Conservation (phyloP, 2,329 filamentous ascomycete genomes). For the Aureobasidium lini region DNA sequence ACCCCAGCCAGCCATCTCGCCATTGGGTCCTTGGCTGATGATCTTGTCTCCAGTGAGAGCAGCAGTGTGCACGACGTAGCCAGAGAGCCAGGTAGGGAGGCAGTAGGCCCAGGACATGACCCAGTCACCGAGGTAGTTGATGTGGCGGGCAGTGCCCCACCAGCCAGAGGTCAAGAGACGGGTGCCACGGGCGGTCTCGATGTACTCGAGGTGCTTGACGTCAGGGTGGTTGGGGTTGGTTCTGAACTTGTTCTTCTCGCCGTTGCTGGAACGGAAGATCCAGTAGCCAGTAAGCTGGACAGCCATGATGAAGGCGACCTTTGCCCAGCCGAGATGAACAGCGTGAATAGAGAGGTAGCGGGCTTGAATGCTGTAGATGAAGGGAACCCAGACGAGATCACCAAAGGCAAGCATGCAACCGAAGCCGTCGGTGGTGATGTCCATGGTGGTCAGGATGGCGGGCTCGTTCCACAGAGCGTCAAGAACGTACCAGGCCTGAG, state of each 20-base stretch:
- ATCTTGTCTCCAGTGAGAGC: conserved; percentile 54
- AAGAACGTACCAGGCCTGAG: conserved; percentile 76
- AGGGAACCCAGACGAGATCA: conserved; percentile 88
- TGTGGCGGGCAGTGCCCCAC: conserved; percentile 88
- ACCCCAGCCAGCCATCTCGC: conserved; percentile 68
- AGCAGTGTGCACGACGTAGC: conserved; percentile 62
- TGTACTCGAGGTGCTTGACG: conserved; percentile 71
- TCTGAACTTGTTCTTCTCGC: conserved; percentile 90
- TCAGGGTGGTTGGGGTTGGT: conserved; percentile 74
- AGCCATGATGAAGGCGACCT: conserved; percentile 56
- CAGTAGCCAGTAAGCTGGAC: conserved; percentile 70
- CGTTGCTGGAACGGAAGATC: conserved; percentile 91
- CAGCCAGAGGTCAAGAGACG: conserved; percentile 78
- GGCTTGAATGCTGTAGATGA: conserved; percentile 76
- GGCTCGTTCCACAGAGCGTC: conserved; percentile 84
- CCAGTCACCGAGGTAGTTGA: conserved; percentile 97
- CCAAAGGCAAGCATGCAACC: conserved; percentile 93
- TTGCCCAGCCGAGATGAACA: conserved; percentile 62
- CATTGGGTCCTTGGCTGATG: conserved; percentile 32
- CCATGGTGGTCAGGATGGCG: conserved; percentile 86
- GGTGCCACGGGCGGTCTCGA: conserved; percentile 75
- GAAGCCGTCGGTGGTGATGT: conserved; percentile 87
- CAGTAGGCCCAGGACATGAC: conserved; percentile 87
- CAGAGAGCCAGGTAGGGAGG: conserved; percentile 76
- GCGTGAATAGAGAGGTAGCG: conserved; percentile 81